Base-by-base conservation (phyloP, 2,329 filamentous ascomycete genomes). In the Phialophora expanda region DNA sequence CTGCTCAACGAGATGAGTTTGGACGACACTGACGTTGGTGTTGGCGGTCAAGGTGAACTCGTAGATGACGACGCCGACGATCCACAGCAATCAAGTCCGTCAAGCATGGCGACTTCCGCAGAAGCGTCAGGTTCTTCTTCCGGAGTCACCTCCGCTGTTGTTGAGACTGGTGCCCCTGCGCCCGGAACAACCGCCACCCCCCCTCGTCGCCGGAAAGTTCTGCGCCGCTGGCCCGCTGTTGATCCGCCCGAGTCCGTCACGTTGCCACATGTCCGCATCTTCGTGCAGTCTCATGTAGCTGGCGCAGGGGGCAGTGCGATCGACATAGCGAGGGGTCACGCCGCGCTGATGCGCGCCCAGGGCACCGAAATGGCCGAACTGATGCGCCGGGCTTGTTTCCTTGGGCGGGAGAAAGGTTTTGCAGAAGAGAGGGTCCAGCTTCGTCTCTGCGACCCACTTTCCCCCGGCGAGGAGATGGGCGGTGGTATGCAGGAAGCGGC, bases 381-480 rank as follows among this genome's bases (percentile, higher is more conserved):
- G 9, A 77, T 82, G 78, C 77, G 74, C 4, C 71, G 75, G 32
- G 79, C 79, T 3, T 82, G 80, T 69, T 81, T 82, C 65, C 80
- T 76, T 73, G 79, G 78, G 0, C 73, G 76, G 5, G 78, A 79
- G 66, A 78, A 76, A 54, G 76, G 78, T 0, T 73, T 77, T 62
- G 77, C 73, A 1, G 76, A 80, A 67, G 70, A 75, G 22, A 75
- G 73, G 38, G 79, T 80, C 5, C 50, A 58, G 24, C 34, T 67
- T 20, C 30, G 55, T 32, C 38, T 58, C 28, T 44, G 44, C 17
- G 62, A 48, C 28, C 26, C 26, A 48, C 8, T 11, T 12, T 9
- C 12, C 24, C 30, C 22, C 2, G 20, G 6, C 22, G 2, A 4
- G 1, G 28, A 8, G 12, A 24, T 20, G 4, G 53, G 8, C 11